Evolutionary conservation across 1,139 yeast species (phyloP).

Genomic region (Hyphopichia buzzinii): DNA sequence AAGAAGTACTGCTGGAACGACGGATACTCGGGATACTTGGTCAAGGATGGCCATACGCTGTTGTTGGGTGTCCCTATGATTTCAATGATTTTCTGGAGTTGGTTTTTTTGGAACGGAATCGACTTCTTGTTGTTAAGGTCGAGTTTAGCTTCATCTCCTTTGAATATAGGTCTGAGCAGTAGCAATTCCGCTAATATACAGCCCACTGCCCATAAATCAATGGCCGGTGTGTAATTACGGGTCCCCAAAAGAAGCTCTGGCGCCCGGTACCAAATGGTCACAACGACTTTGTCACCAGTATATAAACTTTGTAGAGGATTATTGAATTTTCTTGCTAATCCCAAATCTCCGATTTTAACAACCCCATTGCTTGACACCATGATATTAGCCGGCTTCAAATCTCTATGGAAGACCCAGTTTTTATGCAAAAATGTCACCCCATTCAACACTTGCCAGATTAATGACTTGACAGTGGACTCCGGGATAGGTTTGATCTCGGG

Average conservation of each 20-base stretch:
- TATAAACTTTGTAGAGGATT: slow-evolving; percentile 87
- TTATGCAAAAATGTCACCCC: slow-evolving; percentile 92
- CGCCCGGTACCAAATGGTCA: slow-evolving; percentile 97
- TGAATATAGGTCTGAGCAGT: slow-evolving; percentile 87
- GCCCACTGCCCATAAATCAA: slow-evolving; percentile 96
- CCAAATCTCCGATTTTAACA: slow-evolving; percentile 94
- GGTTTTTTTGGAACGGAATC: slow-evolving; percentile 92
- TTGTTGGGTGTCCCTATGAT: slow-evolving; percentile 83
- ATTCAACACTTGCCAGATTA: slow-evolving; percentile 86
- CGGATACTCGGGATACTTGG: slow-evolving; percentile 80
- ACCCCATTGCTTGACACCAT: slow-evolving; percentile 90
- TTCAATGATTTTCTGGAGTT: slow-evolving; percentile 84
- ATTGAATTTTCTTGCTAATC: slow-evolving; percentile 86
- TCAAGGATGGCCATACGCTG: slow-evolving; percentile 73
- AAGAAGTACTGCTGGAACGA: slow-evolving; percentile 55
- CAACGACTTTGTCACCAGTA: slow-evolving; percentile 96
- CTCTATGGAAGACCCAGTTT: slow-evolving; percentile 95
- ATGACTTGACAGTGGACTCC: slow-evolving; percentile 71
- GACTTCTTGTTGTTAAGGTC: slow-evolving; percentile 76
- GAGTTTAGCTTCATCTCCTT: slow-evolving; percentile 96
- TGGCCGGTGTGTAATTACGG: slow-evolving; percentile 91
- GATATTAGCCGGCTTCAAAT: slow-evolving; percentile 94
- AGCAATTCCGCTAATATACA: slow-evolving; percentile 91
- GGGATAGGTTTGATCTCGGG: slow-evolving; percentile 82
- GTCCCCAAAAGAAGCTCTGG: slow-evolving; percentile 91